These are phyloP conservation scores for Talaromyces adpressus DNA, from an alignment of 495 filamentous ascomycete genomes.

Conservation along the genomic window DNA sequence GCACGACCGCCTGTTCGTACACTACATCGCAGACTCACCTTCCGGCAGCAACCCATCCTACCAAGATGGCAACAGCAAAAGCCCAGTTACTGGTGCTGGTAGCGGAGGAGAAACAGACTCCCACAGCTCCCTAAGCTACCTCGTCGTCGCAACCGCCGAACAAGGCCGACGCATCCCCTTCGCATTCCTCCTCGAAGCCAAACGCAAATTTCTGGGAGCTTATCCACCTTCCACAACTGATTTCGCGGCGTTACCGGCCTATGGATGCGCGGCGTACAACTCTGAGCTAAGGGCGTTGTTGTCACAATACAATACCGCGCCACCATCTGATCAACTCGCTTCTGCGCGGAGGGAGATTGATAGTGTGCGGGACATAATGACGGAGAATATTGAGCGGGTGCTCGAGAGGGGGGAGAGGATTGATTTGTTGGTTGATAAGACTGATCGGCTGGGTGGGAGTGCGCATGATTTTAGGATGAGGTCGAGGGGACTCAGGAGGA, in stretches of 20 bases:
- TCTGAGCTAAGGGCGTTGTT: constrained; percentile 67
- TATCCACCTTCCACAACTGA: constrained; percentile 64
- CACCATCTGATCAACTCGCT: constrained; percentile 74
- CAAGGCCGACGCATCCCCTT: constrained; percentile 86
- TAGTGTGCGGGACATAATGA: constrained; percentile 93
- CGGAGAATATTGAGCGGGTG: constrained; percentile 94
- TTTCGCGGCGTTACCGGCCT: constrained; percentile 72
- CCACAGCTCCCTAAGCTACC: constrained; percentile 74
- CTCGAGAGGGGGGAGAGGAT: constrained; percentile 93
- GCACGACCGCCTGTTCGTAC: constrained; percentile 82
- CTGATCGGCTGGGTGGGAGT: constrained; percentile 77
- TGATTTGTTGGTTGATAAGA: constrained; percentile 95
- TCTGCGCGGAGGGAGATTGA: constrained; percentile 87
- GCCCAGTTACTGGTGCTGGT: not conserved
- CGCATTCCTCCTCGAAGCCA: constrained; percentile 86
- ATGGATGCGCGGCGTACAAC: constrained; percentile 88
- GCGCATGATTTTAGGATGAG: constrained; percentile 86
- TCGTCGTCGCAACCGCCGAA: constrained; percentile 70
- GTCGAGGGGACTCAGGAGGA: constrained; percentile 73
- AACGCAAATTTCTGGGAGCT: constrained; percentile 74
- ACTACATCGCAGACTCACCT: constrained; percentile 87
- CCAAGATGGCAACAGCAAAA: constrained; percentile 12
- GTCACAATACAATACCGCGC: constrained; percentile 74
- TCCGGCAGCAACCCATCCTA: constrained; percentile 38
- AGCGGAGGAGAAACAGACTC: constrained; percentile 26